These are phyloP conservation scores for Moelleriella libera DNA, from an alignment of 2,329 filamentous ascomycete genomes.

Conservation along the genomic window DNA sequence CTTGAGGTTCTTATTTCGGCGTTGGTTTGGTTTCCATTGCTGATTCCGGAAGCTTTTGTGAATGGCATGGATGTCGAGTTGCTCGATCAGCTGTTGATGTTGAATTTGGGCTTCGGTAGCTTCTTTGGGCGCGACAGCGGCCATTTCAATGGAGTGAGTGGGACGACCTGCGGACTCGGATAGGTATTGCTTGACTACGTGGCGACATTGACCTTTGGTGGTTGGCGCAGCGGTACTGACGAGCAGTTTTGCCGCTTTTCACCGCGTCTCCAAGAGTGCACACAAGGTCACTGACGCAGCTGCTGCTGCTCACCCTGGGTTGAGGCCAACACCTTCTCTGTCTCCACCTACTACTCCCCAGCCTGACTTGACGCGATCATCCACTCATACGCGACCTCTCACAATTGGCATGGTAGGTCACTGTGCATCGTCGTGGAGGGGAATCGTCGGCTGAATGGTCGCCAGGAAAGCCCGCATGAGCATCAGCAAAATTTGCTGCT, in stretches of 20 bases:
- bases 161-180: background rate
- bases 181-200: background rate
- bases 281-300: background rate
- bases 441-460: too few species aligned
- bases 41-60: slow-evolving; percentile 84
- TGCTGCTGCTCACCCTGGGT: too few species aligned
- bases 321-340: too few species aligned
- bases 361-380: too few species aligned
- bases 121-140: slow-evolving; percentile 36
- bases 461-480: slow-evolving; percentile 85
- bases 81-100: slow-evolving; percentile 75
- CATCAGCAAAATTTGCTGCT: slow-evolving; percentile 91
- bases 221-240: too few species aligned
- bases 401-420: background rate
- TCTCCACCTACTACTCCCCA: too few species aligned
- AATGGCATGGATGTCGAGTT: slow-evolving; percentile 78
- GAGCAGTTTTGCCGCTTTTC: slow-evolving; percentile 16
- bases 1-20: slow-evolving; percentile 98
- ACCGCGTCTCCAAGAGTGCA: slow-evolving; percentile 12
- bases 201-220: too few species aligned
- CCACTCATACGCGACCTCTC: background rate
- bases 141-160: background rate
- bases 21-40: slow-evolving; percentile 81
- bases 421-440: too few species aligned
- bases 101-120: slow-evolving; percentile 57